A percentile compares a stretch with the other conserved stretches of the same genome.
phyloP scores from a whole-genome alignment of 257 asterid species.

The Nicotiana otophora region DNA sequence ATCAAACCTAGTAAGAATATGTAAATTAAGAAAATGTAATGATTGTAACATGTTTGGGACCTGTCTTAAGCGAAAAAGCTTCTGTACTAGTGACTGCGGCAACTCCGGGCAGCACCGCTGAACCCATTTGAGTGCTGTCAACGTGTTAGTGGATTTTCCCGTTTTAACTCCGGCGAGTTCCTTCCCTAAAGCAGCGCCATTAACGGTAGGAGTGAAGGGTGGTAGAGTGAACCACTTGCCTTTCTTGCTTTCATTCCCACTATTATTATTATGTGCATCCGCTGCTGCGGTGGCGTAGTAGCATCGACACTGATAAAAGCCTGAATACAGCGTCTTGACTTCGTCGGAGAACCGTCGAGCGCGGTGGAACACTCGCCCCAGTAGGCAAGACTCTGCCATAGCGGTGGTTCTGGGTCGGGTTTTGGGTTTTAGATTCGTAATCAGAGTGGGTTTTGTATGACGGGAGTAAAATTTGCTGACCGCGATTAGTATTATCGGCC shows the following conservation, averaged over 20 bases:
- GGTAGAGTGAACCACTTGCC: constrained; percentile 60
- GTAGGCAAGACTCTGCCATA: constrained; percentile 40
- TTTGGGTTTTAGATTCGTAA: background rate
- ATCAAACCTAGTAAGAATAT: background rate
- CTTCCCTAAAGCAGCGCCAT: constrained; percentile 55
- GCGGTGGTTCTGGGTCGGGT: constrained; percentile 17
- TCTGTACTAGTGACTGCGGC: constrained; percentile 80
- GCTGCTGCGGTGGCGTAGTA: constrained; percentile 26
- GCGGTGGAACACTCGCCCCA: constrained; percentile 42
- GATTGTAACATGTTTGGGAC: constrained; percentile 15
- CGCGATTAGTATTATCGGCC: too few species aligned
- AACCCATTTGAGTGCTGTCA: constrained; percentile 82
- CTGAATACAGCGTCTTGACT: background rate
- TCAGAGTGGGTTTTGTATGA: too few species aligned
- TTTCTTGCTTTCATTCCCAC: constrained; percentile 6
- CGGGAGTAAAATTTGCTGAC: too few species aligned
- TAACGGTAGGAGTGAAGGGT: constrained; percentile 43
- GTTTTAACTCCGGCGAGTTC: constrained; percentile 27
- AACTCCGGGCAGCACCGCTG: constrained; percentile 75
- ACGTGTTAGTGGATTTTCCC: background rate
- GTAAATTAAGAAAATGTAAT: background rate
- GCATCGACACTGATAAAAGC: constrained; percentile 8
- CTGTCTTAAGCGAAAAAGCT: constrained; percentile 86
- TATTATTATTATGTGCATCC: constrained; percentile 20
- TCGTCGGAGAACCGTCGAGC: constrained; percentile 21